These are phyloP conservation scores for Sisymbrium irio DNA, from an alignment of 345 rosid genomes.

Conservation along the genomic window DNA sequence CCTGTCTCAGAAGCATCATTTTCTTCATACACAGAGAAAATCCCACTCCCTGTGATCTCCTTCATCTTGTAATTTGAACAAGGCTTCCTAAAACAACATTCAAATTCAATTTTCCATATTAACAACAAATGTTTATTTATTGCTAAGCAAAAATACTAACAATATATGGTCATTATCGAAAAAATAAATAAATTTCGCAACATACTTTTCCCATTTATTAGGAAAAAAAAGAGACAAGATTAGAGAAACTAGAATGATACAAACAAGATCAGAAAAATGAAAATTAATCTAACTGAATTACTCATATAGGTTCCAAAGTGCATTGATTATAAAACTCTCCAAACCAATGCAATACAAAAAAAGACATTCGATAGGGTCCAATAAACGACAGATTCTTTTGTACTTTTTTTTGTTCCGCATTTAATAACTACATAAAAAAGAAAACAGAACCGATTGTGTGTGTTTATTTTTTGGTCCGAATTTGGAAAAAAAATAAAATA, in stretches of 20 bases:
- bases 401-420: slow-evolving; percentile 8
- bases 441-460: not conserved
- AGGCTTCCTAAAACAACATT: slow-evolving; percentile 56
- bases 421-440: not conserved
- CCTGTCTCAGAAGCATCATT: slow-evolving; percentile 48
- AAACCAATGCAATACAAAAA: not conserved
- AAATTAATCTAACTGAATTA: not conserved
- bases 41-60: slow-evolving; percentile 93
- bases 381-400: slow-evolving; percentile 15
- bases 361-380: slow-evolving; percentile 16
- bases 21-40: slow-evolving; percentile 67
- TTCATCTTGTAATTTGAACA: slow-evolving; percentile 93
- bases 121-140: too few species aligned
- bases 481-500: not conserved
- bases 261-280: not conserved
- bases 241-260: not conserved
- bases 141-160: not conserved
- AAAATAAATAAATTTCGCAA: not conserved
- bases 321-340: not conserved
- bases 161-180: not conserved
- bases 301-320: not conserved
- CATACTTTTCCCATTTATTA: not conserved
- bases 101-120: not conserved
- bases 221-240: not conserved
- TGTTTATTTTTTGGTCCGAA: not conserved